Evolutionary conservation across 2,329 filamentous ascomycete genomes (phyloP).

Genomic region (Aspergillus texensis): DNA sequence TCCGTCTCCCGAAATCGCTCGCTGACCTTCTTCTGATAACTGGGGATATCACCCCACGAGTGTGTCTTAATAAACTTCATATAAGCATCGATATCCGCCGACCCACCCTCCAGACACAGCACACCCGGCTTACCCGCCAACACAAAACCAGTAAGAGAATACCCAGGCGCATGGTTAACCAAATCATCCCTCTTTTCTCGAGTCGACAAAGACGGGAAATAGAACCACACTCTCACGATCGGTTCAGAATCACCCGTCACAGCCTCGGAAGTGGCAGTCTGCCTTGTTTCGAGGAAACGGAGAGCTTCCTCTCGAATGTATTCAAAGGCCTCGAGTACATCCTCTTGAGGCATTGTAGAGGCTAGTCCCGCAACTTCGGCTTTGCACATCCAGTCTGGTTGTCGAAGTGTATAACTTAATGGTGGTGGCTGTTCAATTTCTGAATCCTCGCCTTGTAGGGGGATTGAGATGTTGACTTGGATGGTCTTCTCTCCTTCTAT

Average conservation of each 20-base stretch:
- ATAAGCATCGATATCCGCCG: slow-evolving; percentile 56
- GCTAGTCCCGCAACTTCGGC: slow-evolving; percentile 47
- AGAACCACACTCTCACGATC: slow-evolving; percentile 62
- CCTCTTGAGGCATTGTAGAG: slow-evolving; percentile 44
- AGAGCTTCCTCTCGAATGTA: slow-evolving; percentile 44
- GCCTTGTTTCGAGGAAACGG: slow-evolving; percentile 30
- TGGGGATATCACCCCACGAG: slow-evolving; percentile 64
- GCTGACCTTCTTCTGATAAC: slow-evolving; percentile 65
- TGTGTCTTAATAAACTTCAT: slow-evolving; percentile 67
- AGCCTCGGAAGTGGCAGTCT: background rate
- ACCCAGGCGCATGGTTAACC: slow-evolving; percentile 55
- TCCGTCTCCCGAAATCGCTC: slow-evolving; percentile 54
- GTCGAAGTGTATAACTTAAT: slow-evolving; percentile 43
- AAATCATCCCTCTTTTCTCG: slow-evolving; percentile 62
- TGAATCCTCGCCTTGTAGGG: slow-evolving; percentile 22
- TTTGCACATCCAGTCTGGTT: slow-evolving; percentile 57
- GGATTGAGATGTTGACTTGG: slow-evolving; percentile 33
- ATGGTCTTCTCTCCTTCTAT: slow-evolving; percentile 26
- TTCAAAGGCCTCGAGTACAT: slow-evolving; percentile 52
- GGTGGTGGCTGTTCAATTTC: slow-evolving; percentile 27
- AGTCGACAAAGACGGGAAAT: slow-evolving; percentile 64
- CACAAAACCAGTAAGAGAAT: slow-evolving; percentile 61
- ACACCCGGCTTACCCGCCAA: slow-evolving; percentile 62
- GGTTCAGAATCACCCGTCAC: slow-evolving; percentile 18
- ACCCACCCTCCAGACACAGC: slow-evolving; percentile 40